phyloP scores from a whole-genome alignment of 2,329 filamentous ascomycete species.

The Hypoxylon sp. region DNA sequence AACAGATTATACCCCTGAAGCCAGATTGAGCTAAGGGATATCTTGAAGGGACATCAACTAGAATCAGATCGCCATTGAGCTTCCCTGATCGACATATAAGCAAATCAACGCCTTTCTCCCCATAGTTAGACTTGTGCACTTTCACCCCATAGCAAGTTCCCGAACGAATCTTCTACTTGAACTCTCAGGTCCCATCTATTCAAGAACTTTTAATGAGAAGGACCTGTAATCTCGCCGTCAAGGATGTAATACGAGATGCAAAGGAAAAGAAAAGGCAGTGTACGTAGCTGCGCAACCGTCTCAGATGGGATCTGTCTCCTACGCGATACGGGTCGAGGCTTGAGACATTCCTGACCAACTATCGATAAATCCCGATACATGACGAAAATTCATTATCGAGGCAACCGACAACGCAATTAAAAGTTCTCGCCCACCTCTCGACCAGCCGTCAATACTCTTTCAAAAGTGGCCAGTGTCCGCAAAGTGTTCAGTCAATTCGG shows the following conservation, averaged over 20 bases:
- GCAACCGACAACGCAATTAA: conserved; percentile 6
- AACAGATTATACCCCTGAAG: conserved; percentile 5
- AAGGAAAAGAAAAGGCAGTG: conserved; percentile 8
- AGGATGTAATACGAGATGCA: conserved; percentile 23
- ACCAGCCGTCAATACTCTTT: background rate
- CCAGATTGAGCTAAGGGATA: conserved; percentile 22
- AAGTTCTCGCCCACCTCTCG: conserved; percentile 1
- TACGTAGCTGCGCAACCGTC: conserved; percentile 21
- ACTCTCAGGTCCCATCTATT: background rate
- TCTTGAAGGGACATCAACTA: conserved; percentile 5
- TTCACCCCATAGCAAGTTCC: conserved; percentile 4
- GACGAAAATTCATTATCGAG: conserved; percentile 15
- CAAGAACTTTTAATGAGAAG: background rate
- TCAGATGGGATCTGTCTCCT: conserved; percentile 18
- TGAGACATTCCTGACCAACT: conserved; percentile 32
- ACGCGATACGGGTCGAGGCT: conserved; percentile 22
- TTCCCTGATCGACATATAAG: conserved; percentile 9
- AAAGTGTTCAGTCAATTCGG: background rate
- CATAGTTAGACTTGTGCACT: background rate
- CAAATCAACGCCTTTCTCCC: conserved; percentile 8
- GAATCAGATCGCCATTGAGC: conserved; percentile 6
- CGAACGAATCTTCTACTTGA: background rate
- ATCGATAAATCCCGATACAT: conserved; percentile 29
- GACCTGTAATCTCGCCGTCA: background rate
- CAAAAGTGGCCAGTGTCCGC: conserved; percentile 6